phyloP scores from a whole-genome alignment of 2,329 filamentous ascomycete genomes.

The Claviceps capensis region DNA sequence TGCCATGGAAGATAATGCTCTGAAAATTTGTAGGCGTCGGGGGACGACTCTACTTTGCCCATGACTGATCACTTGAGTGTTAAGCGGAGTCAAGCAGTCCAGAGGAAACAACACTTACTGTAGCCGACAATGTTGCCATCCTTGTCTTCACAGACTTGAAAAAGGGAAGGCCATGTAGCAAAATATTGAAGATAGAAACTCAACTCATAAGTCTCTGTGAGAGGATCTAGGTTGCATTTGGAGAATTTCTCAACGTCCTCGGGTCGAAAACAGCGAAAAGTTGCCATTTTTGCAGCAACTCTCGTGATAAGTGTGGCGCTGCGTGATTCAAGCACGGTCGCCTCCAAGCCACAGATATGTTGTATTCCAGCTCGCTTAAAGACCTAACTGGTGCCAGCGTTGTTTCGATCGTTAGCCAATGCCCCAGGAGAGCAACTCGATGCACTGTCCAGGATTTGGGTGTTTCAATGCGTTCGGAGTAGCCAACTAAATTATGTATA shows the following conservation, averaged over 20 bases:
- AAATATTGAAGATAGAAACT: constrained; percentile 94
- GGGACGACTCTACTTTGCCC: constrained; percentile 88
- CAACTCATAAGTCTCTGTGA: constrained; percentile 97
- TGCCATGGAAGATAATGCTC: constrained; percentile 98
- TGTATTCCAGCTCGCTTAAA: background rate
- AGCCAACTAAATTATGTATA: background rate
- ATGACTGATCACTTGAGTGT: constrained; percentile 54
- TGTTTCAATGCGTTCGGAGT: background rate
- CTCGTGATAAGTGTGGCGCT: no score
- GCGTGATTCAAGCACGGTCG: background rate
- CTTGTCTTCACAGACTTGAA: constrained; percentile 78
- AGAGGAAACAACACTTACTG: constrained; percentile 40
- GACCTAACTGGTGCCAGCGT: background rate
- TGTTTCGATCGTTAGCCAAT: background rate
- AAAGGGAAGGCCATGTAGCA: constrained; percentile 88
- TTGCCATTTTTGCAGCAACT: constrained; percentile 45
- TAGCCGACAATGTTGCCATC: constrained; percentile 88
- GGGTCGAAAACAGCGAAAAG: constrained; percentile 73
- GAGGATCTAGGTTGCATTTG: constrained; percentile 84
- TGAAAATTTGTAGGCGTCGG: constrained; percentile 58
- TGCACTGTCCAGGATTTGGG: background rate
- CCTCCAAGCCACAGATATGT: background rate
- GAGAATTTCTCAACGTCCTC: constrained; percentile 81
- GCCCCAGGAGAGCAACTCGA: background rate
- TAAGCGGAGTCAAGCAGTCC: constrained; percentile 10